Percentiles rank a stretch among this genome's conserved stretches.
Evolutionary conservation across 495 filamentous ascomycete species (phyloP).

Genomic region (Eremomyces bilateralis): DNA sequence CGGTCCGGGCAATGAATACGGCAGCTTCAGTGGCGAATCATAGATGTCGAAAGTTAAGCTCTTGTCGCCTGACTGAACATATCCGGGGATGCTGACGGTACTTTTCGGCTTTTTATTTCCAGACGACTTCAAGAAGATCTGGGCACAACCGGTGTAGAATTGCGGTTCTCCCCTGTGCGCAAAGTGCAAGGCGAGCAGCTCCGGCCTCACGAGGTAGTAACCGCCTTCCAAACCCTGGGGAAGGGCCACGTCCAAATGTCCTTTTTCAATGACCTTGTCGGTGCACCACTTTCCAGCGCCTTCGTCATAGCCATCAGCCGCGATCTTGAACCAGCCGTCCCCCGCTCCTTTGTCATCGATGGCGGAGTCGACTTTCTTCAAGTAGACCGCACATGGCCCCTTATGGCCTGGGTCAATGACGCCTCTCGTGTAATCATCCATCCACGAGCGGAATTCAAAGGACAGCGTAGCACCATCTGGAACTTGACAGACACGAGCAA

Average conservation of each 20-base stretch:
- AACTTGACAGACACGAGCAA: slow-evolving; percentile 34
- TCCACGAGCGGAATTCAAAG: slow-evolving; percentile 39
- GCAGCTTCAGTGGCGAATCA: slow-evolving; percentile 16
- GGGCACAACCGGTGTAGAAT: slow-evolving; percentile 48
- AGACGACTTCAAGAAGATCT: slow-evolving; percentile 33
- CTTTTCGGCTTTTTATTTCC: slow-evolving; percentile 21
- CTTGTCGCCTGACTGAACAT: slow-evolving; percentile 28
- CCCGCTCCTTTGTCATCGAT: slow-evolving; percentile 23
- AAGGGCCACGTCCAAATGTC: slow-evolving; percentile 35
- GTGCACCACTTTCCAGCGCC: slow-evolving; percentile 38
- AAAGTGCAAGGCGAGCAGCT: slow-evolving; percentile 46
- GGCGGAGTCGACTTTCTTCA: slow-evolving; percentile 30
- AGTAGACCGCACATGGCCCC: slow-evolving; percentile 50
- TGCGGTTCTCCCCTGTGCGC: slow-evolving; percentile 36
- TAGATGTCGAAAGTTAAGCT: slow-evolving; percentile 44
- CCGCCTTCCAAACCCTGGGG: slow-evolving; percentile 38
- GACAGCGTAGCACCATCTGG: slow-evolving; percentile 31
- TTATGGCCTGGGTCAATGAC: slow-evolving; percentile 40
- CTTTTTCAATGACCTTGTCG: slow-evolving; percentile 39
- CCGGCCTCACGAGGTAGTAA: slow-evolving; percentile 44
- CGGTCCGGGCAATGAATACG: slow-evolving; percentile 41
- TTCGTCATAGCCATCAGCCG: slow-evolving; percentile 38
- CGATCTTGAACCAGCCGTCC: slow-evolving; percentile 66
- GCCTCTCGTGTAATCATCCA: slow-evolving; percentile 31
- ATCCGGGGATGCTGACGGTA: slow-evolving; percentile 41